phyloP scores from a whole-genome alignment of 23 red algal species.

The Porphyridium purpureum region DNA sequence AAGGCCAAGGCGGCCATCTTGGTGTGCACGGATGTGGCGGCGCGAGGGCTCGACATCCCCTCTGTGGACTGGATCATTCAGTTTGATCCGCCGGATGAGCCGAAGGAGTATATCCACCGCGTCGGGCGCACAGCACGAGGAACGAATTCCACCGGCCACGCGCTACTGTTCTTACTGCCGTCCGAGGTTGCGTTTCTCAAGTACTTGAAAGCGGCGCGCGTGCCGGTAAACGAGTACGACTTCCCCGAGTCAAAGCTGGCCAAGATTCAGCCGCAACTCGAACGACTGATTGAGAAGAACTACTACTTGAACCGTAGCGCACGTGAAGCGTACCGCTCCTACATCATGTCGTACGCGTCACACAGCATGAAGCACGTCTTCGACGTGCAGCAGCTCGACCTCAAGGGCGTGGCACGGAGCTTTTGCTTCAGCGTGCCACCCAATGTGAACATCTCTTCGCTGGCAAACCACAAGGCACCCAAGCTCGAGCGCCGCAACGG shows the following conservation, averaged over 20 bases:
- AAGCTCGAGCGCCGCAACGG: constrained; percentile 37
- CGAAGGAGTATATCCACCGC: constrained; percentile 98
- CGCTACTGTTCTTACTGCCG: constrained; percentile 84
- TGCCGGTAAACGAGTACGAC: constrained; percentile 98
- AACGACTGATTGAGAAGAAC: constrained; percentile 79
- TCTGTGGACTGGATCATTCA: constrained; percentile 99
- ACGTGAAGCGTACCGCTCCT: constrained; percentile 77
- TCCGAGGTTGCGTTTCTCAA: constrained; percentile 79
- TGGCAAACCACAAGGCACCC: constrained; percentile 19
- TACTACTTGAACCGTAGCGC: constrained; percentile 85
- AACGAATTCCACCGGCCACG: constrained; percentile 71
- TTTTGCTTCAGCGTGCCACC: constrained; percentile 87
- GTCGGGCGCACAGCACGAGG: constrained; percentile 94
- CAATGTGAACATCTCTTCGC: constrained; percentile 45
- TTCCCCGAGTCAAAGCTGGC: constrained; percentile 73
- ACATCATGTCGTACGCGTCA: constrained; percentile 87
- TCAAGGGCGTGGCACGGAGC: constrained; percentile 68
- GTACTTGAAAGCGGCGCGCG: constrained; percentile 54
- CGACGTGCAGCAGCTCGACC: constrained; percentile 79
- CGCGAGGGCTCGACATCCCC: constrained; percentile 94
- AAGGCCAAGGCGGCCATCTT: constrained; percentile 56
- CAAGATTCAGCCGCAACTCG: constrained; percentile 84
- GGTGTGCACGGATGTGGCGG: constrained; percentile 96
- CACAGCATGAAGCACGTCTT: constrained; percentile 93
- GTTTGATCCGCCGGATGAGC: constrained; percentile 95